Base-by-base conservation (phyloP, 371 early-diverging fungal genomes). In the Umbelopsis sp. region DNA sequence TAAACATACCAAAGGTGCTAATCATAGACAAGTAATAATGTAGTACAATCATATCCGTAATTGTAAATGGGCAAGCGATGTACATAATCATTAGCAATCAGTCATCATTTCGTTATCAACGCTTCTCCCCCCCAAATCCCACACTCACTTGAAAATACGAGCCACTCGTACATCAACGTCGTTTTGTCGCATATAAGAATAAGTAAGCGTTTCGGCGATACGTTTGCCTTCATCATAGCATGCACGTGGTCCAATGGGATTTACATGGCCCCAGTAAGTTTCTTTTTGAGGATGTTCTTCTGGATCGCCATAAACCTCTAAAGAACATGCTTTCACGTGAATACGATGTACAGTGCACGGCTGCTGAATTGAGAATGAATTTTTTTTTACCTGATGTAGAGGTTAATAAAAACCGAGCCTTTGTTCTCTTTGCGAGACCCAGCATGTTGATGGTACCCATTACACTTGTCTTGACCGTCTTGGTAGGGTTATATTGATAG, bases 171-270 rank as follows among this genome's bases (percentile, higher is more conserved):
- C 93, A 70, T 94, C 92, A 12, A 94, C 92, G 64, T 85, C 81
- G 63, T 92, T 92, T 69, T 93, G 92, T 65, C 89, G 80, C 80
- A 87, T 89, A 71, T 93, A 95, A 1, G 92, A 84, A 74, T 93
- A 95, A 0, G 94, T 92, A 46, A 95, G 74, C 6, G 96, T 94
- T 71, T 95, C 96, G 38, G 94, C 93, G 22, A 93, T 91, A 29
- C 96, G 87, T 72, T 95, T 95, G 38, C 94, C 96, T 82, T 95
- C 96, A 69, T 95, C 96, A 77, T 95, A 95, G 72, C 96, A 95
- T 16, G 96, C 94, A 66, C 96, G 81, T 9, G 94, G 94, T 9
- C 90, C 90, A 67, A 89, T 89, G 5, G 94, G 95, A 76, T 95
- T 95, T 38, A 95, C 94, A 80, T 93, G 86, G 14, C 90, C 96